These are phyloP conservation scores for Talaromyces trachyspermus DNA, from an alignment of 495 filamentous ascomycete genomes.

Conservation along the genomic window DNA sequence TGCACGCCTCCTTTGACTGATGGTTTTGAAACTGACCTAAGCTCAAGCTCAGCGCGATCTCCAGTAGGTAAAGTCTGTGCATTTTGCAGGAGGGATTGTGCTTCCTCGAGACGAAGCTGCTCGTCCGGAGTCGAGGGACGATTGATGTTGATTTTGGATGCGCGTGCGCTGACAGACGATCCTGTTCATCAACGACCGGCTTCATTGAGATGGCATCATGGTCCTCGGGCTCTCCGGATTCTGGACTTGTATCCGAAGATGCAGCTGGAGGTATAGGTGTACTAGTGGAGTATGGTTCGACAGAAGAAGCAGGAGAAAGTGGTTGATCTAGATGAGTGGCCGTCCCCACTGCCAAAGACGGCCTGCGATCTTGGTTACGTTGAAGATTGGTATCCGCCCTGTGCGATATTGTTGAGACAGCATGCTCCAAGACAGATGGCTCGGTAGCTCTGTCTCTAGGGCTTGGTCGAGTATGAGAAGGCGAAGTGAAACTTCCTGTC, in stretches of 20 bases:
- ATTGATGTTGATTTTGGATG: conserved; percentile 12
- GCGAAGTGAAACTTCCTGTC: background rate
- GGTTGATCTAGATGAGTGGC: conserved; percentile 30
- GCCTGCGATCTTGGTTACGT: conserved; percentile 25
- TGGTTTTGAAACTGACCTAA: conserved; percentile 15
- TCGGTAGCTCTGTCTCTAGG: conserved; percentile 1
- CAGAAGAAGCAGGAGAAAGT: conserved; percentile 37
- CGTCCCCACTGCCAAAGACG: conserved; percentile 24
- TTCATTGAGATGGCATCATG: conserved; percentile 1
- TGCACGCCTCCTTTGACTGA: conserved; percentile 21
- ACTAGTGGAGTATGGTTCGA: conserved; percentile 35
- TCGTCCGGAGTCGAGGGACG: conserved; percentile 42
- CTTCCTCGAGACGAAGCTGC: conserved; percentile 43
- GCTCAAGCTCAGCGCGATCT: conserved; percentile 9
- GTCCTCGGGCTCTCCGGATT: conserved; percentile 20
- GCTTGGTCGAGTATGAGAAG: conserved; percentile 3
- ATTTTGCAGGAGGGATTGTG: conserved; percentile 30
- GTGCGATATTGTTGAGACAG: background rate
- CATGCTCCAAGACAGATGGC: background rate
- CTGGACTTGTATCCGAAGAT: conserved; percentile 37
- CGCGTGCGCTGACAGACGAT: background rate
- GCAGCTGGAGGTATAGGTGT: conserved; percentile 30
- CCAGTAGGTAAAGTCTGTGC: conserved; percentile 12
- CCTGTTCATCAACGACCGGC: background rate
- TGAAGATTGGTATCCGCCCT: conserved; percentile 7